A percentile compares a stretch with the other conserved stretches of the same genome.
phyloP scores from a whole-genome alignment of 352 stramenopile species.

The Globisporangium echinulatum region DNA sequence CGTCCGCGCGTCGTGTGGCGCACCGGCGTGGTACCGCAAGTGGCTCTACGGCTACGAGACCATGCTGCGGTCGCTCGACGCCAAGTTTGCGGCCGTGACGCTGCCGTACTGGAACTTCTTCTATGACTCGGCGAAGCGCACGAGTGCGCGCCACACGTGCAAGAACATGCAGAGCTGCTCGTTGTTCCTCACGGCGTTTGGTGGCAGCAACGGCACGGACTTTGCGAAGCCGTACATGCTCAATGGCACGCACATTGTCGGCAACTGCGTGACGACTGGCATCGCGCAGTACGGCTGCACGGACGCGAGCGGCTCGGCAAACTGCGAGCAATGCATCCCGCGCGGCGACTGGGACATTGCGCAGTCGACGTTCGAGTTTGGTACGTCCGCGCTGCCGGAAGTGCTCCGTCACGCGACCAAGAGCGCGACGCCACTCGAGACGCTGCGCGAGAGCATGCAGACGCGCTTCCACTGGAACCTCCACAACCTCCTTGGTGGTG shows the following conservation, averaged over 20 bases:
- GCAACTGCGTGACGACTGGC: conserved; percentile 54
- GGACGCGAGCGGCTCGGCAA: conserved; percentile 13
- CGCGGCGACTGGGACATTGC: conserved; percentile 62
- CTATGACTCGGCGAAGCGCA: conserved; percentile 43
- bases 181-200: conserved; percentile 44
- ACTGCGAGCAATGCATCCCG: conserved; percentile 55
- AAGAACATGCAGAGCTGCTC: conserved; percentile 35
- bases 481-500: conserved; percentile 30
- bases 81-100: conserved; percentile 36
- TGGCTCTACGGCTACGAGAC: conserved; percentile 62
- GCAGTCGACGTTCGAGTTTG: conserved; percentile 58
- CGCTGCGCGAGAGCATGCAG: conserved; percentile 24
- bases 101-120: conserved; percentile 67
- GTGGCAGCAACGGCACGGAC: conserved; percentile 34
- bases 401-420: conserved; percentile 36
- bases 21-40: conserved; percentile 60
- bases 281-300: conserved; percentile 41
- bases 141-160: conserved; percentile 31
- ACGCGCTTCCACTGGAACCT: conserved; percentile 35
- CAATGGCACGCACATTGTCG: conserved; percentile 23
- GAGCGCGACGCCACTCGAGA: conserved; percentile 25
- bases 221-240: conserved; percentile 18
- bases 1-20: conserved; percentile 41
- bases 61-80: conserved; percentile 52
- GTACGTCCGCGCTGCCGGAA: conserved; percentile 51